phyloP scores from a whole-genome alignment of 192 early-diverging fungal genomes.

The Gigaspora rosea region DNA sequence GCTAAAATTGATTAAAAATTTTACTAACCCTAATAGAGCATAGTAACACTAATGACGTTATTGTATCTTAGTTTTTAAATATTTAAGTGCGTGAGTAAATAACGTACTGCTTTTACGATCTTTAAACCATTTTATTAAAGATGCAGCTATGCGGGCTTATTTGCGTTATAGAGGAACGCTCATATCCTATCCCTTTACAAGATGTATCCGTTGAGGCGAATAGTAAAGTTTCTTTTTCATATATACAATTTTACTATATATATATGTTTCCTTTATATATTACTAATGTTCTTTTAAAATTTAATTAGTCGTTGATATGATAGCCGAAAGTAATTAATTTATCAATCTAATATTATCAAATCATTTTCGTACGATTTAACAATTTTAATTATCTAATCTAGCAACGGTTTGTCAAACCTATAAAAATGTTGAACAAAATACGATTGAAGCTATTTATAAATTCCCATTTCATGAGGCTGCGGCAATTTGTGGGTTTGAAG shows the following conservation, averaged over 20 bases:
- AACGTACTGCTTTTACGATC: no score
- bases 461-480: conserved; percentile 22
- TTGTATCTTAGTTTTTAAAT: no score
- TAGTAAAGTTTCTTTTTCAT: background rate
- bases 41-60: no score
- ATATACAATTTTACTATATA: no score
- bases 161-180: no score
- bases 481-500: conserved; percentile 28
- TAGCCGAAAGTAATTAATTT: conserved; percentile 18
- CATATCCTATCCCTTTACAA: background rate
- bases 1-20: no score
- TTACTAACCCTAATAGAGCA: no score
- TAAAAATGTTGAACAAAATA: background rate
- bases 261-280: background rate
- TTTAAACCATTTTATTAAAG: no score
- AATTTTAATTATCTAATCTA: background rate
- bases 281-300: background rate
- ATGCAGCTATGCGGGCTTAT: background rate
- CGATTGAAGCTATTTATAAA: conserved; percentile 19
- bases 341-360: background rate
- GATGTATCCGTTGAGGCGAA: conserved; percentile 28
- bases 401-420: background rate
- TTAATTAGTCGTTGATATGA: conserved; percentile 21
- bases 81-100: no score
- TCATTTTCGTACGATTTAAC: background rate